A percentile compares a stretch with the other conserved stretches of the same genome.
Conservation (phyloP, 176 grass and related monocot genomes). For the Urochloa ruziziensis region DNA sequence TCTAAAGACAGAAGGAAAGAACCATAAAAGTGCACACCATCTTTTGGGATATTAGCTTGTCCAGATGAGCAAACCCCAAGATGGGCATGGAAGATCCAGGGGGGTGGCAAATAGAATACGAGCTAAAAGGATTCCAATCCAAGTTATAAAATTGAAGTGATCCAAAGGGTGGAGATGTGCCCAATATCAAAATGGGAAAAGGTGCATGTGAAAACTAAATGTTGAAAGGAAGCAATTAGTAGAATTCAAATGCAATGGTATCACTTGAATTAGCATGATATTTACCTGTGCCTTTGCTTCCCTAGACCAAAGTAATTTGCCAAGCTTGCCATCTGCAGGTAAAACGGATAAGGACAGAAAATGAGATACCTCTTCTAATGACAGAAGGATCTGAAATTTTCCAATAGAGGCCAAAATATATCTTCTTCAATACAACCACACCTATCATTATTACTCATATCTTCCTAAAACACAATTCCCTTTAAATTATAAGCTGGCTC, state of each 20-base stretch:
- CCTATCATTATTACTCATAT: neutral
- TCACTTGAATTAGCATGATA: constrained; percentile 16
- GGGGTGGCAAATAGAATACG: neutral
- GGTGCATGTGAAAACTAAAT: neutral
- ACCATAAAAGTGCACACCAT: neutral
- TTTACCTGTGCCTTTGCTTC: constrained; percentile 75
- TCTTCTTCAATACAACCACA: neutral
- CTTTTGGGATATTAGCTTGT: neutral
- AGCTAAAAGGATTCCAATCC: neutral
- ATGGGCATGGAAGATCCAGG: neutral
- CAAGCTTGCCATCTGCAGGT: constrained; percentile 88
- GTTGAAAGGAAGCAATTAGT: neutral
- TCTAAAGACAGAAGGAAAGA: neutral
- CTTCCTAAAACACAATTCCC: neutral
- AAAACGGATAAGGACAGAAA: constrained; percentile 19
- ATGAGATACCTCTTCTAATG: neutral
- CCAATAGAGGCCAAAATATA: neutral
- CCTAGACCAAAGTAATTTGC: constrained; percentile 90
- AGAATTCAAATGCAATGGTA: constrained; percentile 4
- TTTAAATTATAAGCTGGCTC: neutral
- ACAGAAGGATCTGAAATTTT: neutral
- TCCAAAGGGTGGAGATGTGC: neutral
- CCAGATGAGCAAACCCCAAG: neutral
- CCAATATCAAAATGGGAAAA: neutral
- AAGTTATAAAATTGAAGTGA: constrained; percentile 10